A percentile compares a stretch with the other conserved stretches of the same genome.
Evolutionary conservation across 176 grass and related monocot species (phyloP).

Genomic region (Bolboschoenus planiculmis): DNA sequence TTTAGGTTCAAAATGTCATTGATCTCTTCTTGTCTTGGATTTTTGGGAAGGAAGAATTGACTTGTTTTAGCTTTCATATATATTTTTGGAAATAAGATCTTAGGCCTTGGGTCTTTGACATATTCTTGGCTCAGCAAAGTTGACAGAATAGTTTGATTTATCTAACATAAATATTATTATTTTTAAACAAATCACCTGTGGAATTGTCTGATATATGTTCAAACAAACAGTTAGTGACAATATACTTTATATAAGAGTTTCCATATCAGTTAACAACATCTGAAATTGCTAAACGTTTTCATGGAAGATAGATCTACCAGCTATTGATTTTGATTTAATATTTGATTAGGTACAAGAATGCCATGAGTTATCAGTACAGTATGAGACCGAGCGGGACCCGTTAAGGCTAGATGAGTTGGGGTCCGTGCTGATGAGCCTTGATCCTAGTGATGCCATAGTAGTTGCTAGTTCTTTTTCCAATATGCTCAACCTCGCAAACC

Average conservation of each 20-base stretch:
- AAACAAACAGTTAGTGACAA: background rate
- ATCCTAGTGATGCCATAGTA: conserved; percentile 51
- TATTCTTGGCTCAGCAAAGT: background rate
- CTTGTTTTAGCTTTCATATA: background rate
- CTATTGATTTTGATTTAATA: background rate
- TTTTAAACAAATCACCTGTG: background rate
- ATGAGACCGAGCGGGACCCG: conserved; percentile 34
- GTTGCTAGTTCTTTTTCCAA: conserved; percentile 69
- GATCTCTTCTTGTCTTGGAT: background rate
- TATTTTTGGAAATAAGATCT: background rate
- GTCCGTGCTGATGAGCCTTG: conserved; percentile 38
- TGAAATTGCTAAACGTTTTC: background rate
- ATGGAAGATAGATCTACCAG: background rate
- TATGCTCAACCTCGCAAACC: conserved; percentile 91
- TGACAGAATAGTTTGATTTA: conserved; percentile 1
- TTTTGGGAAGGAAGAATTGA: background rate
- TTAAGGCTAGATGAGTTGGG: conserved; percentile 51
- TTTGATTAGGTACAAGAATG: conserved; percentile 74
- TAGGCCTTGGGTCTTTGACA: background rate
- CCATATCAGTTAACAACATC: background rate
- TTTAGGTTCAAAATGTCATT: background rate
- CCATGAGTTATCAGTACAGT: conserved; percentile 59
- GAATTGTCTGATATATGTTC: background rate
- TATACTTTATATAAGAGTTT: background rate
- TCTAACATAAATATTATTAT: background rate